Base-by-base conservation (phyloP, 768 basidiomycete species). In the Russula griseocarnosa region DNA sequence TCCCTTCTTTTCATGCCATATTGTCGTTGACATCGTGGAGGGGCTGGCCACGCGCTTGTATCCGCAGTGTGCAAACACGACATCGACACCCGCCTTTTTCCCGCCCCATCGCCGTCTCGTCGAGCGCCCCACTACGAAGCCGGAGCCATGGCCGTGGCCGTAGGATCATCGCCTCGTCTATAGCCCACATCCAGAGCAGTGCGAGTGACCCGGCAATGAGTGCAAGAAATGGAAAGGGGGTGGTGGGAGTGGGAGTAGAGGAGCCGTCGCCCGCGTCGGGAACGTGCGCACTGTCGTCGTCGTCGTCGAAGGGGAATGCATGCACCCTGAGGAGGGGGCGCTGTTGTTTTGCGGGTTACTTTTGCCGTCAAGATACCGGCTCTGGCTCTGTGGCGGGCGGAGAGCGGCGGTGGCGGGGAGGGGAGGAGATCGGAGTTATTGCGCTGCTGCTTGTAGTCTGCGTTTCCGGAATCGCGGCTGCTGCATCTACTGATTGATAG, bases 41-140 rank as follows among this genome's bases (percentile, higher is more conserved):
- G 5, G 64, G 64, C 6, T n/a, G 54, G 8, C 64, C 40, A 20
- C 30, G 38, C 59, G 64, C 64, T 42, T 65, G 59, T 32, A 26
- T 57, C 30, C 64, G 59, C n/a, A 65, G 11, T 0, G n/a, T 52
- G n/a, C 64, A 65, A 49, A 65, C 64, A 0, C 64, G 64, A 57
- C 64, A 65, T 42, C 64, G 64, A 61, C 64, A 65, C 24, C 24
- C 32, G 30, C 28, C 24, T 2, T 57, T 61, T 50, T 22, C 16
- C 49, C 16, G 49, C 16, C 26, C 49, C 49, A 26, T 20, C 54
- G 8, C 63, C 22, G 10, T 32, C 26, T 20, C 7, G 50, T 20
- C 42, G 10, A 34, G 36, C 16, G n/a, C 22, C 24, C 22, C 40
- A 13, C 24, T 32, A 9, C 58, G 63, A 6, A 42, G 22, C 26